phyloP scores from a whole-genome alignment of 345 rosid species.

The Streptanthus diversifolius region DNA sequence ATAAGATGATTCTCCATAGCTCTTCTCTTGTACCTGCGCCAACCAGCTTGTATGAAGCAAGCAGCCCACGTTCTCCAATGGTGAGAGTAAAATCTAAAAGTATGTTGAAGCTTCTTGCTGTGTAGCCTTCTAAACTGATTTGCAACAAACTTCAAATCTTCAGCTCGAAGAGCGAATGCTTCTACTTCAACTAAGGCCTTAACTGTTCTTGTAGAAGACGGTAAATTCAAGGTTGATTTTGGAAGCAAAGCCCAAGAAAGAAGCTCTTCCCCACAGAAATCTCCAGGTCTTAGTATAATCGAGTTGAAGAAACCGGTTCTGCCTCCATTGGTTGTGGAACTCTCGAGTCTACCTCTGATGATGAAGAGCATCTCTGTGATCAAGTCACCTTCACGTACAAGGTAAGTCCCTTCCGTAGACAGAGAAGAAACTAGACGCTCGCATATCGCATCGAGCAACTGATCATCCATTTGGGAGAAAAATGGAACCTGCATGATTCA shows the following conservation, averaged over 20 bases:
- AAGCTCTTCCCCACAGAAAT: conserved; percentile 90
- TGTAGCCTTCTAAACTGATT: conserved; percentile 89
- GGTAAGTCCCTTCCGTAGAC: conserved; percentile 71
- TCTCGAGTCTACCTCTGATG: conserved; percentile 81
- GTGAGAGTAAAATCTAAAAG: conserved; percentile 81
- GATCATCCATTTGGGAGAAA: conserved; percentile 97
- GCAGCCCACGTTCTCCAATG: conserved; percentile 99
- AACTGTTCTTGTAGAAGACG: conserved; percentile 91
- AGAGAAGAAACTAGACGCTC: conserved; percentile 78
- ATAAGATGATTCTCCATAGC: conserved; percentile 45
- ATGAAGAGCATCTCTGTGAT: conserved; percentile 89
- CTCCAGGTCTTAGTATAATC: conserved; percentile 76
- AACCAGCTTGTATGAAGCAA: conserved; percentile 91
- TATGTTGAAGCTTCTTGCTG: conserved; percentile 93
- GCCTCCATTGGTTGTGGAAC: conserved; percentile 93
- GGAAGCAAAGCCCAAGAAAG: conserved; percentile 94
- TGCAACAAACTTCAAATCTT: conserved; percentile 88
- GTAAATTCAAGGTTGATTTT: conserved; percentile 66
- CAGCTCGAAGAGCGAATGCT: conserved; percentile 89
- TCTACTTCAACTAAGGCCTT: conserved; percentile 81
- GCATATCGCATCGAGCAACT: conserved; percentile 89
- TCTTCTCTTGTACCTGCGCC: conserved; percentile 75
- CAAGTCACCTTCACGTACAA: conserved; percentile 94
- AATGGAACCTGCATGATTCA: conserved; percentile 65
- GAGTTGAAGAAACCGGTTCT: conserved; percentile 91